A percentile compares a stretch with the other conserved stretches of the same genome.
phyloP scores from a whole-genome alignment of 163 green algal species.

The Volvox carteri region DNA sequence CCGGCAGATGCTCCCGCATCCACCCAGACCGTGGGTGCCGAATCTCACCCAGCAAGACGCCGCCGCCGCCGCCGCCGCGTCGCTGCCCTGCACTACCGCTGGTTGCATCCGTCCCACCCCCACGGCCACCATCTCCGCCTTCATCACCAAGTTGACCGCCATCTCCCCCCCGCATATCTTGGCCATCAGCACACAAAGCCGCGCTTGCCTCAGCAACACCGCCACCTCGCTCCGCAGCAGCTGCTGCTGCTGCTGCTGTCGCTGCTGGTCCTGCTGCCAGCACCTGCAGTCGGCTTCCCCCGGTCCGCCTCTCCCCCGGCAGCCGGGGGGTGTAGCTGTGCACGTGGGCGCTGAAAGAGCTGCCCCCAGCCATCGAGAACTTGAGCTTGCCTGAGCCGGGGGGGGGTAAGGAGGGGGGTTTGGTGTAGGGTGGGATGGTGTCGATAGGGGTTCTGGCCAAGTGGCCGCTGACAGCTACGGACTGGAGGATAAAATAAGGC shows the following conservation, averaged over 20 bases:
- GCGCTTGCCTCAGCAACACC: too few species aligned
- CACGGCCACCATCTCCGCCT: not conserved
- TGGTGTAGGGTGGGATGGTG: too few species aligned
- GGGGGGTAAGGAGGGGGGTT: too few species aligned
- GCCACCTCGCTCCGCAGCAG: too few species aligned
- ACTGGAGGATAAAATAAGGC: too few species aligned
- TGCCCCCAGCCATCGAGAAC: conserved; percentile 76
- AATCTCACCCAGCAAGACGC: conserved; percentile 42
- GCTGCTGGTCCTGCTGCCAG: too few species aligned
- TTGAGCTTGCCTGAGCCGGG: conserved; percentile 81
- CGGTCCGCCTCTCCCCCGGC: conserved; percentile 51
- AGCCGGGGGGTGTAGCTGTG: conserved; percentile 56
- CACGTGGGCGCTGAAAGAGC: conserved; percentile 63
- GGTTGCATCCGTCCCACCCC: too few species aligned
- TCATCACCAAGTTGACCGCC: not conserved
- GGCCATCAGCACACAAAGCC: too few species aligned
- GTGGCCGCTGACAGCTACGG: too few species aligned
- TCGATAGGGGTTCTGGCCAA: too few species aligned
- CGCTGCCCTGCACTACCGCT: not conserved
- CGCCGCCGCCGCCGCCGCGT: not conserved
- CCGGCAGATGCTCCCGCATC: conserved; percentile 57
- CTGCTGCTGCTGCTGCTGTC: conserved; percentile 22
- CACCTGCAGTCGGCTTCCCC: too few species aligned
- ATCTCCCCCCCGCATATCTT: not conserved
- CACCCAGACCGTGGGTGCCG: conserved; percentile 64